Evolutionary conservation across 1,139 yeast genomes (phyloP).

Genomic region (Candida sojae): DNA sequence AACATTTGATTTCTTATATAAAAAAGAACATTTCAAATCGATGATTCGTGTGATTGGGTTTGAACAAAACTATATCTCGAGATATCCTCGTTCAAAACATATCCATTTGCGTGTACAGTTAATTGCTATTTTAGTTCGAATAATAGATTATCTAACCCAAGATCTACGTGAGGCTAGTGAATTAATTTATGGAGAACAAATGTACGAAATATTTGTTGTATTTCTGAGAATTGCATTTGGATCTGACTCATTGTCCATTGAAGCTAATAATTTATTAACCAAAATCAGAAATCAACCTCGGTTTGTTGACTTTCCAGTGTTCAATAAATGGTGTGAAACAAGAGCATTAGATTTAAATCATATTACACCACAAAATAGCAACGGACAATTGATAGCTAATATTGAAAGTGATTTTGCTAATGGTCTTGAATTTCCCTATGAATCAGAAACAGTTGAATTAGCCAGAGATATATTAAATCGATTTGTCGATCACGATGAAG

Average conservation of each 20-base stretch:
- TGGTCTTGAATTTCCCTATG: constrained; percentile 65
- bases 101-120: constrained; percentile 44
- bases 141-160: constrained; percentile 36
- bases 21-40: constrained; percentile 42
- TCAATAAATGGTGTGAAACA: constrained; percentile 44
- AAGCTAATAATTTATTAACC: constrained; percentile 35
- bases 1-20: constrained; percentile 30
- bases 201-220: constrained; percentile 51
- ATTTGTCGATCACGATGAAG: constrained; percentile 75
- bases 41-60: constrained; percentile 49
- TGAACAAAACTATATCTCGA: constrained; percentile 51
- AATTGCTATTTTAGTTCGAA: constrained; percentile 38
- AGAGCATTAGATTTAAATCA: constrained; percentile 45
- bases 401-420: constrained; percentile 48
- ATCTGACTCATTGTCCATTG: constrained; percentile 37
- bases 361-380: constrained; percentile 15
- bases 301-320: constrained; percentile 28
- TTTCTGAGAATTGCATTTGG: constrained; percentile 62
- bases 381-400: constrained; percentile 24
- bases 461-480: constrained; percentile 72
- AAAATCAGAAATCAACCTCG: constrained; percentile 24
- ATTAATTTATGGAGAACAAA: constrained; percentile 42
- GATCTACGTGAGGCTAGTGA: constrained; percentile 28
- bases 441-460: constrained; percentile 63
- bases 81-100: constrained; percentile 48